Evolutionary conservation across 2,329 filamentous ascomycete species (phyloP).

Genomic region (Myriosclerotinia scirpicola): DNA sequence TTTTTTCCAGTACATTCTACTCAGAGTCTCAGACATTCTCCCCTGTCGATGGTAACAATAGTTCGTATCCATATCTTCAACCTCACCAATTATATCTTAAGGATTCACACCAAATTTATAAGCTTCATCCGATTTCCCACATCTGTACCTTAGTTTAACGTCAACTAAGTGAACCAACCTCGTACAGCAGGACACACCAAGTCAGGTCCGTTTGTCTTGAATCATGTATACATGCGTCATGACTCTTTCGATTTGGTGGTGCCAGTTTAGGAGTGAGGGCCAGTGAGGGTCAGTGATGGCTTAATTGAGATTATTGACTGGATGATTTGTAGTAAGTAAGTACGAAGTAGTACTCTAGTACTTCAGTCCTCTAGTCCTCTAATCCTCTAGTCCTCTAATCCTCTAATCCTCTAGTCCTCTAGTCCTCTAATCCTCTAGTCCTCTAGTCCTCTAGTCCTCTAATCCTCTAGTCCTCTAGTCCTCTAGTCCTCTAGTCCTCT

Average conservation of each 20-base stretch:
- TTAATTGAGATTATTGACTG: background rate
- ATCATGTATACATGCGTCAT: background rate
- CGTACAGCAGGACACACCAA: background rate
- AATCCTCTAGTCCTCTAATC: too few relatives aligned
- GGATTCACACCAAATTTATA: background rate
- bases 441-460: background rate
- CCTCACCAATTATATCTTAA: background rate
- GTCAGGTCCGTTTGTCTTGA: background rate
- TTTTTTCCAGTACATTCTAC: too few relatives aligned
- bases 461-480: background rate
- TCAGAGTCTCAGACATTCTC: too few relatives aligned
- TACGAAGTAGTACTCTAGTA: background rate
- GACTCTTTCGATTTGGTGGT: background rate
- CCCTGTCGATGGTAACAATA: too few relatives aligned
- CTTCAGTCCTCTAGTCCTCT: too few relatives aligned
- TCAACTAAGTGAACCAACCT: background rate
- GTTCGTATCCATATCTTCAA: background rate
- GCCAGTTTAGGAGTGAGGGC: background rate
- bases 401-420: background rate
- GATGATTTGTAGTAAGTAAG: background rate
- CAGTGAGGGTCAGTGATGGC: background rate
- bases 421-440: too few relatives aligned
- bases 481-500: background rate
- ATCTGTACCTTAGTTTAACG: background rate
- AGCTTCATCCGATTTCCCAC: background rate